Conservation (phyloP, 768 basidiomycete species). For the Boletus vermiculosoides region DNA sequence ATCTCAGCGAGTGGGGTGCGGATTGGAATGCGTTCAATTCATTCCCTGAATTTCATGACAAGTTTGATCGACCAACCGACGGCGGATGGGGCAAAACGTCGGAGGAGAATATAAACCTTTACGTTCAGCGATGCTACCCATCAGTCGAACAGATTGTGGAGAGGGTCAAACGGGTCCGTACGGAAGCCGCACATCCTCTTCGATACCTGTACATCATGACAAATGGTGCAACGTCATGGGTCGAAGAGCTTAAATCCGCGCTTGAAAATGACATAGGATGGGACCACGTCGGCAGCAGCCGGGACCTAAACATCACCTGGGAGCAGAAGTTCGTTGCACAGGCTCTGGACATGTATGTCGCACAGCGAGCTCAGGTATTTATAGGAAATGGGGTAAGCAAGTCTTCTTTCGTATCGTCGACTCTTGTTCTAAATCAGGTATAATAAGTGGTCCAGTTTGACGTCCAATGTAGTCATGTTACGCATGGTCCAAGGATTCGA, state of each 20-base stretch:
- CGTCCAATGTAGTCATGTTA: slow-evolving; percentile 41
- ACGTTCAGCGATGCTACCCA: slow-evolving; percentile 44
- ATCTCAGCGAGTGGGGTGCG: slow-evolving; percentile 36
- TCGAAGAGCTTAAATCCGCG: slow-evolving; percentile 38
- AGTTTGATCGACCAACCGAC: slow-evolving; percentile 31
- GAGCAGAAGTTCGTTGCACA: slow-evolving; percentile 46
- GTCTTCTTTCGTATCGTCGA: not conserved
- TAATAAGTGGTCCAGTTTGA: slow-evolving; percentile 41
- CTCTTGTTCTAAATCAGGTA: slow-evolving; percentile 2
- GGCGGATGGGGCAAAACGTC: slow-evolving; percentile 16
- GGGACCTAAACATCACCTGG: slow-evolving; percentile 41
- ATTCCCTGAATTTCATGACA: slow-evolving; percentile 42
- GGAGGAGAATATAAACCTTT: slow-evolving; percentile 24
- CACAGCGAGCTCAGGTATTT: slow-evolving; percentile 46
- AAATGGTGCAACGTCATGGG: slow-evolving; percentile 44
- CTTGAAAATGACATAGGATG: slow-evolving; percentile 36
- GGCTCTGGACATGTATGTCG: slow-evolving; percentile 52
- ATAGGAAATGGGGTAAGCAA: slow-evolving; percentile 54
- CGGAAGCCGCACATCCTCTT: slow-evolving; percentile 26
- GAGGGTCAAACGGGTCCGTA: slow-evolving; percentile 36
- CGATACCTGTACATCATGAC: slow-evolving; percentile 47
- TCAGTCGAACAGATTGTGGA: slow-evolving; percentile 42
- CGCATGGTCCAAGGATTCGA: slow-evolving; percentile 32
- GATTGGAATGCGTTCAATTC: slow-evolving; percentile 46
- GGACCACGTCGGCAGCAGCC: slow-evolving; percentile 41